Conservation (phyloP, 306 rosid species). For the Dalbergia cultrata region DNA sequence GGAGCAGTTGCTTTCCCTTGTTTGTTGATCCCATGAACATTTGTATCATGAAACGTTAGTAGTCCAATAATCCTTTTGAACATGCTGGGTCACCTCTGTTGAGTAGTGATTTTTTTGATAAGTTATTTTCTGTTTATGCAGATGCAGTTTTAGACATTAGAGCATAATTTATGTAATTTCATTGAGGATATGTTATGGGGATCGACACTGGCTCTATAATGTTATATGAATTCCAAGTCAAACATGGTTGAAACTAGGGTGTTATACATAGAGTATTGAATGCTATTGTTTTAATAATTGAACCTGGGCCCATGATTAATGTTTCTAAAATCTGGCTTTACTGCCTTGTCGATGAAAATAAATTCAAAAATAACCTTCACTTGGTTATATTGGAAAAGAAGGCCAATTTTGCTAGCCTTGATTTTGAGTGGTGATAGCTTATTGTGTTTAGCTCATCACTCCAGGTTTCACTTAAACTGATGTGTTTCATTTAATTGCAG, state of each 20-base stretch:
- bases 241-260: background rate
- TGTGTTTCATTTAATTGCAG: background rate
- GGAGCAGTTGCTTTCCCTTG: constrained; percentile 6
- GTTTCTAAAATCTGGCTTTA: background rate
- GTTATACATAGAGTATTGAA: background rate
- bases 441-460: background rate
- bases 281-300: background rate
- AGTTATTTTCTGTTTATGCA: constrained; percentile 6
- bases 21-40: constrained; percentile 9
- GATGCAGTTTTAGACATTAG: background rate
- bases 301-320: background rate
- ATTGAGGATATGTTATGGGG: constrained; percentile 10
- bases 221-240: background rate
- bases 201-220: background rate
- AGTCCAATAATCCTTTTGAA: background rate
- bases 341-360: constrained; percentile 1
- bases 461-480: background rate
- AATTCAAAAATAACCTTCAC: background rate
- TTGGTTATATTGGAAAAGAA: background rate
- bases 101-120: background rate
- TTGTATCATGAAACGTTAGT: background rate
- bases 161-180: background rate
- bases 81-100: constrained; percentile 26
- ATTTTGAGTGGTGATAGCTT: background rate
- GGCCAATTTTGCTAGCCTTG: background rate